Base-by-base conservation (phyloP, 306 rosid genomes). In the Chamaecrista fasciculata region DNA sequence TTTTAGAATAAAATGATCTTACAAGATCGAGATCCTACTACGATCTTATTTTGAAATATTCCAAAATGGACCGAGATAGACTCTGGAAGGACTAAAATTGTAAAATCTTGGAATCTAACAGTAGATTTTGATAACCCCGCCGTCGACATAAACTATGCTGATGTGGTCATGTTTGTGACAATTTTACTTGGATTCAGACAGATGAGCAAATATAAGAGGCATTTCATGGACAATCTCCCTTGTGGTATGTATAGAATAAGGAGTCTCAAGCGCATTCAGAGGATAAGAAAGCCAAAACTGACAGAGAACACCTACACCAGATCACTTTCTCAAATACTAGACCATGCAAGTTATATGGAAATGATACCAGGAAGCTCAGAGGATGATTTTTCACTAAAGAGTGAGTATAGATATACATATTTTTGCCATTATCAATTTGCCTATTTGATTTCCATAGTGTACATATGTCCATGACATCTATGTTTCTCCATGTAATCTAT, bases 291-390 rank as follows among this genome's bases (percentile, higher is more conserved):
- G 10, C 83, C 83, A 14, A 81, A 59, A 68, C 21, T 52, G 67
- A 14, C 14, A 51, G 74, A 24, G 62, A 65, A 0, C 14, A 14
- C 59, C 61, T 59, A 0, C 14, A 14, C 59, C 61, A 76, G 71
- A 51, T 8, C 64, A 15, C 47, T 15, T 46, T 48, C 36, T 1
- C 66, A 71, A 25, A 67, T 47, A 44, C 61, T 43, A 25, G 78
- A 40, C 69, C 73, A 71, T 34, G 65, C 83, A 46, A 76, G 49
- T 75, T 86, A 87, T 64, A 56, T 55, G 24, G 94, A 86, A 74
- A 86, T 89, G 94, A 61, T 84, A 61, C 96, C 80, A 8, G 95
- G 89, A 78, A 82, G 83, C 73, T 63, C 83, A 50, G 85, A 78
- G 8, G 79, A 80, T 31, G 76, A 71, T 72, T 20, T 24, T 11